Base-by-base conservation (phyloP, 2,329 filamentous ascomycete species). In the Chaetomium olivaceum region DNA sequence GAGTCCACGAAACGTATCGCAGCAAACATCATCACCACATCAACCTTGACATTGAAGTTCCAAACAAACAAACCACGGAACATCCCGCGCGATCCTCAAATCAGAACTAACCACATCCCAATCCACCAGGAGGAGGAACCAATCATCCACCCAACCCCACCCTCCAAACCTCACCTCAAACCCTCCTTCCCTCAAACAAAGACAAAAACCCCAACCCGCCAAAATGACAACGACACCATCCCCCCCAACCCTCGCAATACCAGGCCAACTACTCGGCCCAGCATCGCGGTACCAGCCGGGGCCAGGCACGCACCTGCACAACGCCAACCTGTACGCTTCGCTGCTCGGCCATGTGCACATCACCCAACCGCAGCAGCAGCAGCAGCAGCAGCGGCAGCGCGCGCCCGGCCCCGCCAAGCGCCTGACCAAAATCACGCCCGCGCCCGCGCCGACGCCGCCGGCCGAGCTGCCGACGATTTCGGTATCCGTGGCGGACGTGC, bases 221-320 rank as follows among this genome's bases (percentile, higher is more conserved):
- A 62, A 36, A 36, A 73, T 70, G 68, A 64, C 71, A n/a, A 65
- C 69, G 36, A 65, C 69, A 43, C 62, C 69, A 39, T 62, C 72
- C 27, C 19, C 63, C n/a, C 79, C 82, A n/a, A 77, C 82, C 69
- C 76, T 92, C 71, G 91, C 89, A 62, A 84, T 96, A 57, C 95
- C 95, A 12, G 95, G 95, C 75, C 91, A 95, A 76, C 80, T 88
- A 55, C 86, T 99, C 50, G 93, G 91, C 33, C 80, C 89, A 21
- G 78, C 83, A 21, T 81, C 84, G 63, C 85, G 87, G 70, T 93
- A 90, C 78, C 79, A 84, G 50, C 85, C 92, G 31, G 94, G 94
- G 16, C 82, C 91, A 12, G 95, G 94, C 70, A 97, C 93, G 0
- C 92, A 98, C 77, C 83, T 96, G 70, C 85, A 92, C 79, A 83